These are phyloP conservation scores for Amauroascus verrucosus DNA, from an alignment of 2,329 filamentous ascomycete species.

Conservation along the genomic window DNA sequence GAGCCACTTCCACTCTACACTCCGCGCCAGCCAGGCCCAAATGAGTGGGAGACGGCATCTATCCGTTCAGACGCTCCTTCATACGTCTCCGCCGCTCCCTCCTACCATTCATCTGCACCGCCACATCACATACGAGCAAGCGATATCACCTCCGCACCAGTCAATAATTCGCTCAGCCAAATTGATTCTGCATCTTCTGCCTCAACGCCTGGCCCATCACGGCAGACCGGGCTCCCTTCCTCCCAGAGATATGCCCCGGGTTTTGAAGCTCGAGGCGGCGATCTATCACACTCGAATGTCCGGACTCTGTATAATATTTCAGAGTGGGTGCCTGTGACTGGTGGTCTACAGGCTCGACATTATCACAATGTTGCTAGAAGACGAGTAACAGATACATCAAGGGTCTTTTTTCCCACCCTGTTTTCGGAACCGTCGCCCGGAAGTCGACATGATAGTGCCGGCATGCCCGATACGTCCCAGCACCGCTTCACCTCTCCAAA, in stretches of 20 bases:
- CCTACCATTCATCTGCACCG: conserved; percentile 45
- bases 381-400: conserved; percentile 40
- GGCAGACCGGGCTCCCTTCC: conserved; percentile 13
- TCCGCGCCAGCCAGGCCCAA: conserved; percentile 12
- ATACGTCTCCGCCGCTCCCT: conserved; percentile 56
- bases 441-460: neutral
- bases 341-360: conserved; percentile 48
- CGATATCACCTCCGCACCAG: conserved; percentile 1
- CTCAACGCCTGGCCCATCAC: neutral
- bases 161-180: conserved; percentile 14
- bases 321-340: conserved; percentile 48
- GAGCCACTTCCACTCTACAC: conserved; percentile 18
- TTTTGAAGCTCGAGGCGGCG: conserved; percentile 26
- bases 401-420: conserved; percentile 17
- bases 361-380: conserved; percentile 56
- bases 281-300: conserved; percentile 16
- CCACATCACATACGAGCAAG: conserved; percentile 12
- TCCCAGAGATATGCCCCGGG: conserved; percentile 40
- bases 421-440: neutral
- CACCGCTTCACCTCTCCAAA: conserved; percentile 5
- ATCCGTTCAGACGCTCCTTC: conserved; percentile 59
- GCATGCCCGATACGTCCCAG: neutral
- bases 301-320: conserved; percentile 48
- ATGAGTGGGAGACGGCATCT: conserved; percentile 56
- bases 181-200: conserved; percentile 6